Base-by-base conservation (phyloP, 164 flowering plant species). In the Berberis thunbergii region DNA sequence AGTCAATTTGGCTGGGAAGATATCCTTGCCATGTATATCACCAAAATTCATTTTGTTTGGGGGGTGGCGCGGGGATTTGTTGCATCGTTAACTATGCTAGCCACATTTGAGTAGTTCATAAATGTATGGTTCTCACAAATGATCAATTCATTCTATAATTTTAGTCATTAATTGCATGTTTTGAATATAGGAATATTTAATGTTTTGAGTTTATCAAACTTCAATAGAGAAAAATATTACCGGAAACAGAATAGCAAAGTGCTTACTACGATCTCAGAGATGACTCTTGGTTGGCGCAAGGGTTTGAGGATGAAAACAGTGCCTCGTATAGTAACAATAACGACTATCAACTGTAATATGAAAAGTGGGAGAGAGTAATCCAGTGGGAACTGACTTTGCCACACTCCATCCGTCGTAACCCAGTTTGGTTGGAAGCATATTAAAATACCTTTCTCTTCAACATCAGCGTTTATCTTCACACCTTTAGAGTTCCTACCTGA, bases 191-290 rank as follows among this genome's bases (percentile, higher is more conserved):
- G 26, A 26, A 26, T 26, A 26, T 26, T 26, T 26, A 26, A 26
- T 26, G 26, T 26, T 26, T 26, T 26, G 26, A 26, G 26, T 26
- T 26, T 26, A 26, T 26, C 26, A 26, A 26, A 26, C 26, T 26
- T 26, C 26, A 26, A 26, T 26, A 26, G 26, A 26, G 26, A 26
- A 26, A 26, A 26, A 26, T 26, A 26, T 26, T 26, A 26, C 26
- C 26, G 26, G 26, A 26, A 43, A 59, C 43, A 57, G 5, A 40
- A 39, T 4, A 46, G 49, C 6, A n/a, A 26, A 40, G 4, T 41
- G 45, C 69, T 59, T 60, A 61, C 70, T 49, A 67, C 11, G 54
- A 67, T 67, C 54, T 67, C 70, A 3, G 65, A 54, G 43, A 67
- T 61, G 60, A 67, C 70, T 38, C 43, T 54, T 2, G 70, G 70